Percentiles rank a stretch among this genome's conserved stretches.
phyloP scores from a whole-genome alignment of 2,329 filamentous ascomycete species.

The Zymoseptoria passerinii region DNA sequence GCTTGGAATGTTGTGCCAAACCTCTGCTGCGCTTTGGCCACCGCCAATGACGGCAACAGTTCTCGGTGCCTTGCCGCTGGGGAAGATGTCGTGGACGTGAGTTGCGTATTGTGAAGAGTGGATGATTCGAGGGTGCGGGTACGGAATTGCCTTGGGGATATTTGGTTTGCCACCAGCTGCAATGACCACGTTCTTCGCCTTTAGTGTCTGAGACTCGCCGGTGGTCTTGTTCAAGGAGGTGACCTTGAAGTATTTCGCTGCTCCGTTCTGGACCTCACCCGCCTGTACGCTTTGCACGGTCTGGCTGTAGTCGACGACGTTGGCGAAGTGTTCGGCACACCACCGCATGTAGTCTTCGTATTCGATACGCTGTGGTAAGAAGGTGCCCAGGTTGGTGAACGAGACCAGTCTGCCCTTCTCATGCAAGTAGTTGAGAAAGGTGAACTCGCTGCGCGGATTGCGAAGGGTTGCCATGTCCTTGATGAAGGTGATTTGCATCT shows the following conservation, averaged over 20 bases:
- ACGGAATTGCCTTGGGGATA: slow-evolving; percentile 62
- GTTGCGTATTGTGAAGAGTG: slow-evolving; percentile 84
- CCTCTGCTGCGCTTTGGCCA: slow-evolving; percentile 90
- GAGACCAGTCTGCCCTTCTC: slow-evolving; percentile 70
- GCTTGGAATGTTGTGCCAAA: slow-evolving; percentile 79
- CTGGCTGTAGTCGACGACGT: slow-evolving; percentile 65
- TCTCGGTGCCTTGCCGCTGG: slow-evolving; percentile 49
- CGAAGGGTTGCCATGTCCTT: slow-evolving; percentile 89
- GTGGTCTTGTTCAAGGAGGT: slow-evolving; percentile 55
- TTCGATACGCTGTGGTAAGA: slow-evolving; percentile 75
- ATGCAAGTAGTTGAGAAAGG: slow-evolving; percentile 91
- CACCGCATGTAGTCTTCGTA: slow-evolving; percentile 95
- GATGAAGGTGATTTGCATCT: slow-evolving; percentile 97
- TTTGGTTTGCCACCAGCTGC: slow-evolving; percentile 60
- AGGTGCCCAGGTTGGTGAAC: slow-evolving; percentile 85
- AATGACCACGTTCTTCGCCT: slow-evolving; percentile 61
- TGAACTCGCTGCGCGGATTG: slow-evolving; percentile 83
- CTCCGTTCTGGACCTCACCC: slow-evolving; percentile 33
- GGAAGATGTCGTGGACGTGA: slow-evolving; percentile 52
- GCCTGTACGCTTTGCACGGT: slow-evolving; percentile 68
- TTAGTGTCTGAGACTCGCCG: slow-evolving; percentile 45
- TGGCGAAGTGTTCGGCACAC: slow-evolving; percentile 73
- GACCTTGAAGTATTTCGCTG: slow-evolving; percentile 60
- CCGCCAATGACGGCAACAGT: slow-evolving; percentile 78
- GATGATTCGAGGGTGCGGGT: slow-evolving; percentile 63